Evolutionary conservation across 2,329 filamentous ascomycete species (phyloP).

Genomic region (Pseudonectria buxi): DNA sequence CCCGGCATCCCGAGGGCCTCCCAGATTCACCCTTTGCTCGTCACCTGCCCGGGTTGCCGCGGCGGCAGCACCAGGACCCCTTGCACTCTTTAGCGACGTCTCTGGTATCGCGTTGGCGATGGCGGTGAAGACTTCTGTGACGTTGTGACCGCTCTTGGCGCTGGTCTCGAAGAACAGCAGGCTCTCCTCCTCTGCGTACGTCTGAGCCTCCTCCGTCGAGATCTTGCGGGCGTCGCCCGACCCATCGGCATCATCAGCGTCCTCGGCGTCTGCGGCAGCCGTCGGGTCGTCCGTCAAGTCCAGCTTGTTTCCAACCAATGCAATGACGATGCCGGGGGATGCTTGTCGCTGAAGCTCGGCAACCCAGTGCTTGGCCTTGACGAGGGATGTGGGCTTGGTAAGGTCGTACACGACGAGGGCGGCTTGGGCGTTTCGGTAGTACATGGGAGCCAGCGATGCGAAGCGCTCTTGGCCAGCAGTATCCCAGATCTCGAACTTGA

Average conservation of each 20-base stretch:
- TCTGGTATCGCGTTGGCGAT: constrained; percentile 98
- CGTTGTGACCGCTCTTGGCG: constrained; percentile 92
- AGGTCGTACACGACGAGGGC: constrained; percentile 98
- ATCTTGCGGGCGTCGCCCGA: constrained; percentile 77
- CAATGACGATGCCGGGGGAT: constrained; percentile 92
- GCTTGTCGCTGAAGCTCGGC: constrained; percentile 95
- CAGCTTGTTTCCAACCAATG: constrained; percentile 92
- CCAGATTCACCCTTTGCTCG: constrained; percentile 77
- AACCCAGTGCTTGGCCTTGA: constrained; percentile 98
- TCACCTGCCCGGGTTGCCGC: constrained; percentile 54
- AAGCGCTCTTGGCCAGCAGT: constrained; percentile 97
- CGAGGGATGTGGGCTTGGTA: constrained; percentile 89
- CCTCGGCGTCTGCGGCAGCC: constrained; percentile 39
- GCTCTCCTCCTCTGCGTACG: constrained; percentile 90
- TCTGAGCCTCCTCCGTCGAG: constrained; percentile 81
- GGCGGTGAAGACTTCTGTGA: constrained; percentile 92
- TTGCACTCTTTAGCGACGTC: constrained; percentile 84
- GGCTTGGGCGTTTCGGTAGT: constrained; percentile 97
- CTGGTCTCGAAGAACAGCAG: constrained; percentile 97
- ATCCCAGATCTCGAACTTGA: constrained; percentile 97
- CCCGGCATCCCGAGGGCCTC: constrained; percentile 63
- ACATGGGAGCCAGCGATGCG: constrained; percentile 94
- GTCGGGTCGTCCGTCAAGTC: constrained; percentile 66
- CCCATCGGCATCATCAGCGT: constrained; percentile 52
- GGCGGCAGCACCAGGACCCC: constrained; percentile 61